Conservation (phyloP, 2,329 filamentous ascomycete genomes). For the Pyricularia sp. region DNA sequence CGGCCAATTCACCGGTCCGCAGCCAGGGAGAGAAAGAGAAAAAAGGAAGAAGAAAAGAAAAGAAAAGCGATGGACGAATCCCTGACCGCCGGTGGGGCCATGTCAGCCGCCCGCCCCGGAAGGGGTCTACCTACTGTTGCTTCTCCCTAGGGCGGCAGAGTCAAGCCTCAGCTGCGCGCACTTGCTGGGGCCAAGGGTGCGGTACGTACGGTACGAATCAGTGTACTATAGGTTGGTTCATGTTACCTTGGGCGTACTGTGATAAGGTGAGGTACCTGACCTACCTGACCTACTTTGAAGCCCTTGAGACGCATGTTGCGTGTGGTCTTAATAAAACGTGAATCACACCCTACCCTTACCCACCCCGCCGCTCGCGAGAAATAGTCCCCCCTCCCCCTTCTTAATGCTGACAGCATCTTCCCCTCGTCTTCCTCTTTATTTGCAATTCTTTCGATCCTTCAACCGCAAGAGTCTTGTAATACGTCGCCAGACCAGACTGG, state of each 20-base stretch:
- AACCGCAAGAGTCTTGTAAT: neutral
- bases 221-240: too few species aligned
- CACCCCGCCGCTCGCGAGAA: neutral
- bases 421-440: neutral
- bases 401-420: constrained; percentile 2
- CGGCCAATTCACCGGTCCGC: neutral
- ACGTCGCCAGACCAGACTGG: neutral
- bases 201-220: neutral
- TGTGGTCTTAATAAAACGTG: neutral
- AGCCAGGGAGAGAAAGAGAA: neutral
- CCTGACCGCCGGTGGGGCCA: neutral
- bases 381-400: neutral
- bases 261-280: neutral
- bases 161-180: neutral
- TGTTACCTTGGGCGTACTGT: neutral
- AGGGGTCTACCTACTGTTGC: neutral
- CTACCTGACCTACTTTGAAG: neutral
- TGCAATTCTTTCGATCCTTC: neutral
- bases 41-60: neutral
- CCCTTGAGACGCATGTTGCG: neutral
- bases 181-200: neutral
- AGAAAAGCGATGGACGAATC: neutral
- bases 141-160: neutral
- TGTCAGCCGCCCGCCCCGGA: neutral
- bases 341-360: constrained; percentile 1